phyloP scores from a whole-genome alignment of 2,329 filamentous ascomycete species.

The Botryotinia narcissicola region DNA sequence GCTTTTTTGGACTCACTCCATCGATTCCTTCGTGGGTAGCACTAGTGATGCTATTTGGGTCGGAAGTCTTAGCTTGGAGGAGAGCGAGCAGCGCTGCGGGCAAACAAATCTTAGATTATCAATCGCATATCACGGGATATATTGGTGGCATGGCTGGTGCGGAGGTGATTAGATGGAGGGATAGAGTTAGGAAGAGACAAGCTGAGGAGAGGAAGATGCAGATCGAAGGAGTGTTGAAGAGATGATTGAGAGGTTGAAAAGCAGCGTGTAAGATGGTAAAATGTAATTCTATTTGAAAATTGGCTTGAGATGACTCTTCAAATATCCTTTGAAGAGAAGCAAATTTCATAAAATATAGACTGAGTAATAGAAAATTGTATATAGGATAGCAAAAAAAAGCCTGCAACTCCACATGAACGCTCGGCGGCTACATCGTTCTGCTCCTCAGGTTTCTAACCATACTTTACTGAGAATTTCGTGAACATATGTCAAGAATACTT shows the following conservation, averaged over 20 bases:
- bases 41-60: constrained; percentile 51
- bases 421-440: neutral
- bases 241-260: neutral
- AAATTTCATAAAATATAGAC: neutral
- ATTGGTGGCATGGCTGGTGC: constrained; percentile 35
- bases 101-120: constrained; percentile 39
- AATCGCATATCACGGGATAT: constrained; percentile 42
- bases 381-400: neutral
- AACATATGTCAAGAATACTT: neutral
- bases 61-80: constrained; percentile 48
- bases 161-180: constrained; percentile 30
- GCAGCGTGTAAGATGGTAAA: neutral
- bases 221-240: constrained; percentile 24
- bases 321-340: neutral
- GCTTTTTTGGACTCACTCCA: constrained; percentile 53
- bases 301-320: neutral
- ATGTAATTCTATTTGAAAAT: neutral
- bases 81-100: constrained; percentile 13
- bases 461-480: neutral
- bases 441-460: neutral
- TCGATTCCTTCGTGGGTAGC: constrained; percentile 56
- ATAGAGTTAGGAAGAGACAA: constrained; percentile 28
- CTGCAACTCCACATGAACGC: neutral
- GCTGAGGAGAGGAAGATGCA: constrained; percentile 30
- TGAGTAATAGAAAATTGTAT: neutral